Evolutionary conservation across 176 grass and related monocot species (phyloP).

Genomic region (Stipa capillata): DNA sequence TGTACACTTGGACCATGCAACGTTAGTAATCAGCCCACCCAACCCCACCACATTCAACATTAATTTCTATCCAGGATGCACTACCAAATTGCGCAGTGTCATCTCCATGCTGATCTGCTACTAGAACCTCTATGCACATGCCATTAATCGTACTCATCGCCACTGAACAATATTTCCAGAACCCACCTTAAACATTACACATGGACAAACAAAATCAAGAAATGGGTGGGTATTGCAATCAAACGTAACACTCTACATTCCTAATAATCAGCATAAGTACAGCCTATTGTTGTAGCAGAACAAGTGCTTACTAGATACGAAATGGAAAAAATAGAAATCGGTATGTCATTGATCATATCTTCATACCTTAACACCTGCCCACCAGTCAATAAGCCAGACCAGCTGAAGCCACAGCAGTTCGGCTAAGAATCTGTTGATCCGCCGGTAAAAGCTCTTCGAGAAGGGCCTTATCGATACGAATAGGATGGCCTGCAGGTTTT

Average conservation of each 20-base stretch:
- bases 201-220: no score
- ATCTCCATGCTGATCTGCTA: no score
- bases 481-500: constrained; percentile 31
- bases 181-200: no score
- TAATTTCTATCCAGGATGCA: no score
- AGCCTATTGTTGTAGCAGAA: neutral
- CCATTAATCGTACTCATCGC: no score
- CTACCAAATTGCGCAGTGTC: no score
- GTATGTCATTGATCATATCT: neutral
- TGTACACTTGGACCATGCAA: no score
- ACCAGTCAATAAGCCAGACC: constrained; percentile 90
- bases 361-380: constrained; percentile 74
- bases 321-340: neutral
- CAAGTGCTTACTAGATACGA: neutral
- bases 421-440: constrained; percentile 49
- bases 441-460: constrained; percentile 55
- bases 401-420: constrained; percentile 80
- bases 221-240: neutral
- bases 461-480: constrained; percentile 65
- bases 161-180: no score
- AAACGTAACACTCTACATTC: neutral
- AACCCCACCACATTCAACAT: no score
- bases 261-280: neutral
- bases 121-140: no score
- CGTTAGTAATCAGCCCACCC: no score